Evolutionary conservation across 495 filamentous ascomycete species (phyloP).

Genomic region (Cladorrhinum samala): DNA sequence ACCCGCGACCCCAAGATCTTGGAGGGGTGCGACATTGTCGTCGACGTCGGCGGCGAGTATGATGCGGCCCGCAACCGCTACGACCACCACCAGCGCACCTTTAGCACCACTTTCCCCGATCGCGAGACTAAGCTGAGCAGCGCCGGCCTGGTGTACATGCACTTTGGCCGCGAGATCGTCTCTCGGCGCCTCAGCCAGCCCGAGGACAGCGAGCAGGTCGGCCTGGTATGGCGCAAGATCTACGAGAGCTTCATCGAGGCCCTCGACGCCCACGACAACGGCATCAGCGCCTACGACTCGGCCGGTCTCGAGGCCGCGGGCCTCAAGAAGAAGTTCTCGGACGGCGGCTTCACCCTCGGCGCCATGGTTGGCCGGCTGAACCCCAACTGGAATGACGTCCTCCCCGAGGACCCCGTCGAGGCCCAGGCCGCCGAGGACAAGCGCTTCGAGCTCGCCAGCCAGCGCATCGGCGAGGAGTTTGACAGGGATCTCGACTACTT

Average conservation of each 20-base stretch:
- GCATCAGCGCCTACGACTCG: constrained; percentile 72
- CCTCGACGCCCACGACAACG: constrained; percentile 96
- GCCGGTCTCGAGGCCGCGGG: constrained; percentile 55
- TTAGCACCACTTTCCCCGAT: constrained; percentile 67
- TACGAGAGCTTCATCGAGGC: constrained; percentile 94
- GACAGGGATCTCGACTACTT: constrained; percentile 67
- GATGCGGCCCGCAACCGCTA: constrained; percentile 68
- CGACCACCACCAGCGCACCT: constrained; percentile 96
- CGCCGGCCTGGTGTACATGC: constrained; percentile 90
- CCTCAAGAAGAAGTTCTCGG: constrained; percentile 71
- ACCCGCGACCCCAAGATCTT: constrained; percentile 79
- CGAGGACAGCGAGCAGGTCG: constrained; percentile 58
- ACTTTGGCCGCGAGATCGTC: constrained; percentile 83
- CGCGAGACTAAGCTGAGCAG: constrained; percentile 83
- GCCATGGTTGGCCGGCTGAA: constrained; percentile 82
- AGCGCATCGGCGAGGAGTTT: constrained; percentile 82
- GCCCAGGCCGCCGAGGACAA: constrained; percentile 73
- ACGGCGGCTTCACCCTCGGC: constrained; percentile 74
- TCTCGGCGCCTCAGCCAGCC: constrained; percentile 50
- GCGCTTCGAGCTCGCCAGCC: constrained; percentile 68
- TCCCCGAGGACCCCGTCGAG: constrained; percentile 40
- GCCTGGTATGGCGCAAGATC: constrained; percentile 75
- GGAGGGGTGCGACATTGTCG: constrained; percentile 81
- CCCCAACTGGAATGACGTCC: constrained; percentile 56
- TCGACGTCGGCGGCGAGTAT: constrained; percentile 92